A percentile compares a stretch with the other conserved stretches of the same genome.
phyloP scores from a whole-genome alignment of 2,329 filamentous ascomycete genomes.

The Talaromyces sp. region DNA sequence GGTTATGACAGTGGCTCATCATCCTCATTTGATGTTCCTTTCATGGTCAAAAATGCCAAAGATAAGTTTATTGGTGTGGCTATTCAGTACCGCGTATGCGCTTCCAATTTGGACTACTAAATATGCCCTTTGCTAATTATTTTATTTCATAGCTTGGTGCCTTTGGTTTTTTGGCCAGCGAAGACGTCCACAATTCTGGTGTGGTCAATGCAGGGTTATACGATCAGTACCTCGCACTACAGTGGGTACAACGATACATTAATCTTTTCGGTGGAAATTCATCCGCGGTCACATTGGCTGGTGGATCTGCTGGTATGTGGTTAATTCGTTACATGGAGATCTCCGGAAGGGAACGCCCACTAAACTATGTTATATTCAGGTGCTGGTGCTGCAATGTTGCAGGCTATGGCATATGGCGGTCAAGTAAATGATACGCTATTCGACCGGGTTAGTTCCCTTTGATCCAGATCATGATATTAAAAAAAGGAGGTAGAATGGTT shows the following conservation, averaged over 20 bases:
- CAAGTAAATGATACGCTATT: slow-evolving; percentile 4
- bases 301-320: slow-evolving; percentile 42
- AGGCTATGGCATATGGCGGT: slow-evolving; percentile 10
- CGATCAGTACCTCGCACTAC: slow-evolving; percentile 53
- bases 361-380: slow-evolving; percentile 17
- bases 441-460: not conserved
- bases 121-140: not conserved
- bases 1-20: slow-evolving; percentile 34
- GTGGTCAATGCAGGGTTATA: slow-evolving; percentile 47
- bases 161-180: slow-evolving; percentile 42
- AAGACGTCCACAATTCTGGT: slow-evolving; percentile 34
- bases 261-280: slow-evolving; percentile 53
- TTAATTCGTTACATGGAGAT: no score
- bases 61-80: slow-evolving; percentile 45
- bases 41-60: slow-evolving; percentile 42
- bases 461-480: not conserved
- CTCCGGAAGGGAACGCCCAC: not conserved
- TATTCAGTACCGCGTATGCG: slow-evolving; percentile 46
- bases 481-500: no score
- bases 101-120: not conserved
- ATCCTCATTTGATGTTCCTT: slow-evolving; percentile 32
- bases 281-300: slow-evolving; percentile 48
- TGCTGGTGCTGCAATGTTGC: slow-evolving; percentile 20
- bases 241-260: slow-evolving; percentile 55
- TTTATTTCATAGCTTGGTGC: slow-evolving; percentile 18